Evolutionary conservation across 2,329 filamentous ascomycete species (phyloP).

Genomic region (Cercospora zeina): DNA sequence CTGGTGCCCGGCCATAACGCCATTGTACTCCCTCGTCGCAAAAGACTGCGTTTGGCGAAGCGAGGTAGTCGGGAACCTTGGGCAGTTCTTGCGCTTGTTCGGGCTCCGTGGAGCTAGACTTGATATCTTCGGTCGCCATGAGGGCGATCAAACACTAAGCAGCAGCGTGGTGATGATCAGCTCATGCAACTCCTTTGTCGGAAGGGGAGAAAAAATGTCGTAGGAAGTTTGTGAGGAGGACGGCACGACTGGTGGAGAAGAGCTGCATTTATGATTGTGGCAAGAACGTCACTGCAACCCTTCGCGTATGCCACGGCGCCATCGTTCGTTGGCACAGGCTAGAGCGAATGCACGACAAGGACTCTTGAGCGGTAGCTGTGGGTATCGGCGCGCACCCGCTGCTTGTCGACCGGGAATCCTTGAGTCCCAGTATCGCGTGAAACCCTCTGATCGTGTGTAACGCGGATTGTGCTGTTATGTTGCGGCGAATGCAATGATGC

Average conservation of each 20-base stretch:
- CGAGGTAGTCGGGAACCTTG: conserved; percentile 58
- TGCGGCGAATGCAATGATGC: conserved; percentile 6
- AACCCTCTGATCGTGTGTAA: conserved; percentile 16
- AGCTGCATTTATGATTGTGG: conserved; percentile 23
- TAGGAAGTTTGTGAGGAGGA: not conserved
- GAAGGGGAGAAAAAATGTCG: not conserved
- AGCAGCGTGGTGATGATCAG: not conserved
- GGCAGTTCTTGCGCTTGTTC: conserved; percentile 38
- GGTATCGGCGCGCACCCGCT: conserved; percentile 21
- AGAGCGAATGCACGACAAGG: conserved; percentile 25
- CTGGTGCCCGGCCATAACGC: conserved; percentile 61
- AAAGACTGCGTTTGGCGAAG: conserved; percentile 60
- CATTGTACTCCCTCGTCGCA: conserved; percentile 57
- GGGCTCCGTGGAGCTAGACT: conserved; percentile 15
- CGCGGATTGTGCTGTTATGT: conserved; percentile 4
- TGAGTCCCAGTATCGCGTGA: conserved; percentile 16
- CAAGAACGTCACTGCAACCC: conserved; percentile 14
- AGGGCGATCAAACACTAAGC: not conserved
- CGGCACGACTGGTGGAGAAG: conserved; percentile 9
- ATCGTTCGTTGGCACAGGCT: conserved; percentile 13
- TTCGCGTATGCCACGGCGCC: conserved; percentile 22
- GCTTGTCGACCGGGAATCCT: conserved; percentile 22
- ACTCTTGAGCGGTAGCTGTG: conserved; percentile 18
- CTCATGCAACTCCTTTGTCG: not conserved
- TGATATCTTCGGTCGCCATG: conserved; percentile 37